Percentiles rank a stretch among this genome's conserved stretches.
Evolutionary conservation across 2,329 filamentous ascomycete genomes (phyloP).

Genomic region (Lizonia empirigonia): DNA sequence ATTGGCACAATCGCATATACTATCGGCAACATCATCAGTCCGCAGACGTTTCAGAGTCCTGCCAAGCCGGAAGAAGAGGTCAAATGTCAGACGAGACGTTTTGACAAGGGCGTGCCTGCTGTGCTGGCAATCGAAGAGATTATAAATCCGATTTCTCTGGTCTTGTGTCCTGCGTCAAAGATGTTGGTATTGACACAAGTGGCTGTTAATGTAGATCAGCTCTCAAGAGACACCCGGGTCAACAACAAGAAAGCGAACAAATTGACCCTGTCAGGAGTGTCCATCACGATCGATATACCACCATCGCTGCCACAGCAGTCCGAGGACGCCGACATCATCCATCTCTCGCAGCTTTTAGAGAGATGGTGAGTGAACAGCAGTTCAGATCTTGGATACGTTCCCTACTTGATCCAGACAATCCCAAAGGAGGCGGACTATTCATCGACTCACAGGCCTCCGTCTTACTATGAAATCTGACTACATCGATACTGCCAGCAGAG

Average conservation of each 20-base stretch:
- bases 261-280: background rate
- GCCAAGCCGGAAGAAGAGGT: background rate
- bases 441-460: background rate
- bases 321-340: background rate
- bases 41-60: constrained; percentile 50
- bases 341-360: constrained; percentile 3
- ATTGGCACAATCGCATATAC: constrained; percentile 45
- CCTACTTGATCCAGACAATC: too few relatives aligned
- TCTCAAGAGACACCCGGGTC: background rate
- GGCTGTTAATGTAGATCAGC: background rate
- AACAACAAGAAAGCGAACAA: background rate
- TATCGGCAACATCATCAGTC: constrained; percentile 52
- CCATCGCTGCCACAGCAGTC: background rate
- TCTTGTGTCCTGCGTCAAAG: background rate
- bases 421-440: background rate
- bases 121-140: background rate
- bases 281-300: background rate
- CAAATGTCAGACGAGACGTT: background rate
- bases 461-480: background rate
- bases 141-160: background rate
- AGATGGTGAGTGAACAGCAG: background rate
- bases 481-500: background rate
- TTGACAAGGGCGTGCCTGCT: background rate
- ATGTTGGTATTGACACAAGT: too few relatives aligned
- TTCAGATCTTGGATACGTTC: background rate